Conservation (phyloP, 805 yeast genomes). For the Wickerhamiella domercqiae region DNA sequence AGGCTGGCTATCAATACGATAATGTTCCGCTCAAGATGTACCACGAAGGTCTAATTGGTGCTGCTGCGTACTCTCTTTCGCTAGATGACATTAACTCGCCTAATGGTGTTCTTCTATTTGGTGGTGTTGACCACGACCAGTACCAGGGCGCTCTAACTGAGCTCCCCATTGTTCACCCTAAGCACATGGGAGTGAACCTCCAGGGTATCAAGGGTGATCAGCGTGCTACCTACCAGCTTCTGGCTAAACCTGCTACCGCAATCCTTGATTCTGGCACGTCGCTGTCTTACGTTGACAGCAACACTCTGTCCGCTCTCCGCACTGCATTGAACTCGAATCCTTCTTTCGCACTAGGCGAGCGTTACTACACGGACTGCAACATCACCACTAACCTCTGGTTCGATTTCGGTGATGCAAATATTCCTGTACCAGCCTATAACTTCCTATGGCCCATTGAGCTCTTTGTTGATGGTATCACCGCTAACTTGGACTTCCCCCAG, state of each 20-base stretch:
- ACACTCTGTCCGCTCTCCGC: constrained; percentile 22
- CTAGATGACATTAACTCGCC: constrained; percentile 30
- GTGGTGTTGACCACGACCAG: constrained; percentile 39
- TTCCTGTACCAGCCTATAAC: constrained; percentile 22
- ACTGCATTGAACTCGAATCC: constrained; percentile 27
- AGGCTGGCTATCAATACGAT: constrained; percentile 28
- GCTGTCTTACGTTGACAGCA: constrained; percentile 32
- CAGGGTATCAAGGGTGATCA: constrained; percentile 19
- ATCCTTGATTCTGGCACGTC: constrained; percentile 44
- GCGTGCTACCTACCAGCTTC: constrained; percentile 15
- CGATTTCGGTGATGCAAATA: constrained; percentile 20
- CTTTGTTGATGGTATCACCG: constrained; percentile 20
- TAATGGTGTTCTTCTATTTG: constrained; percentile 40
- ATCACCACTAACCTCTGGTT: constrained; percentile 19
- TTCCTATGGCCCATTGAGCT: constrained; percentile 24
- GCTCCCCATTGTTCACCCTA: constrained; percentile 25
- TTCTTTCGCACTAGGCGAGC: constrained; percentile 23
- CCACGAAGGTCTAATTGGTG: constrained; percentile 40
- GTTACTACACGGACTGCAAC: constrained; percentile 26
- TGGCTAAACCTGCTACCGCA: constrained; percentile 23
- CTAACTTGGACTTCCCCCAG: constrained; percentile 22
- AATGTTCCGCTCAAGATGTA: constrained; percentile 54
- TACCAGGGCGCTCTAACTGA: constrained; percentile 30
- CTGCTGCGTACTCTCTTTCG: constrained; percentile 49
- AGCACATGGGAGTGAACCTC: constrained; percentile 22